Conservation (phyloP, 2,329 filamentous ascomycete genomes). For the Ascochyta clinopodiicola region DNA sequence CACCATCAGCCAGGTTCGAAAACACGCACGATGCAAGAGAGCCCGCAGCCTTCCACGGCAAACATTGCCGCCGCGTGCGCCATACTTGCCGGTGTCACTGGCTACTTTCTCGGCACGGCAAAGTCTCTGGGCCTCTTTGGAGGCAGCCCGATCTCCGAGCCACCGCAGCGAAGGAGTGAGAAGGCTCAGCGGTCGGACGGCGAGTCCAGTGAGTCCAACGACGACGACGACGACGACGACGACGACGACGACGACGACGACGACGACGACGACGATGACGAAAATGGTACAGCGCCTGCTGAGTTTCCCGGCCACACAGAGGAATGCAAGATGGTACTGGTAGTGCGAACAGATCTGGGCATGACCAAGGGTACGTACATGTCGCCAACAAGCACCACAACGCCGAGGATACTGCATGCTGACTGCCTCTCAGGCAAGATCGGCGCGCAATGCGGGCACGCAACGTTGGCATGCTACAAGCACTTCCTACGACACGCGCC, state of each 20-base stretch:
- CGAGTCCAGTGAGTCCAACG: constrained; percentile 29
- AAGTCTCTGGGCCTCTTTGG: constrained; percentile 75
- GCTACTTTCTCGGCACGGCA: constrained; percentile 74
- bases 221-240: constrained; percentile 34
- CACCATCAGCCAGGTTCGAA: not conserved
- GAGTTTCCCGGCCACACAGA: constrained; percentile 64
- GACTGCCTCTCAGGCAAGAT: constrained; percentile 76
- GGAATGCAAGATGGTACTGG: constrained; percentile 92
- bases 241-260: constrained; percentile 32
- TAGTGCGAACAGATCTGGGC: constrained; percentile 90
- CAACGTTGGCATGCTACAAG: constrained; percentile 98
- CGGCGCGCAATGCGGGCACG: constrained; percentile 91
- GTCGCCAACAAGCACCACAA: not conserved
- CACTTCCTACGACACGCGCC: constrained; percentile 65
- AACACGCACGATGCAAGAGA: constrained; percentile 40
- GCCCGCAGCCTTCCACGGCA: constrained; percentile 58
- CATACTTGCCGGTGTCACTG: constrained; percentile 74
- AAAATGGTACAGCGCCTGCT: constrained; percentile 44
- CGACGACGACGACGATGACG: constrained; percentile 31
- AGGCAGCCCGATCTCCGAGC: constrained; percentile 53
- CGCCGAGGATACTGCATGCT: not conserved
- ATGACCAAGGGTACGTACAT: constrained; percentile 86
- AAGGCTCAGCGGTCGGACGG: constrained; percentile 36
- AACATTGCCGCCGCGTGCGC: constrained; percentile 75
- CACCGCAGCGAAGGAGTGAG: constrained; percentile 19